Percentiles rank a stretch among this genome's conserved stretches.
Evolutionary conservation across 768 basidiomycete species (phyloP).

Genomic region (Russula foetens): DNA sequence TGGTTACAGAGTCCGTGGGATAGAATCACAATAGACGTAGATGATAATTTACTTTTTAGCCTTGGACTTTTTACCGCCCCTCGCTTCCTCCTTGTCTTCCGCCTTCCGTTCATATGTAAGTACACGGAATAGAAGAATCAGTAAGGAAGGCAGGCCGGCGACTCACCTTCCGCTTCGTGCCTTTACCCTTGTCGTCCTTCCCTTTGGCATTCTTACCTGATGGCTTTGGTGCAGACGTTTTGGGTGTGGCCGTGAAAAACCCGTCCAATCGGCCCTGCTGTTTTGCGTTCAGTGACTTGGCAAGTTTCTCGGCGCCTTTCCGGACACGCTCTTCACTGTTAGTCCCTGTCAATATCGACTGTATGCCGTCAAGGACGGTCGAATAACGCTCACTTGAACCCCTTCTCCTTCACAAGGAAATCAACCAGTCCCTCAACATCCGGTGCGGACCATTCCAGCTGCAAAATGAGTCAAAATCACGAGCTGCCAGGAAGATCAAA

Average conservation of each 20-base stretch:
- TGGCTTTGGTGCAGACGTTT: conserved; percentile 42
- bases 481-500: not conserved
- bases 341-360: not conserved
- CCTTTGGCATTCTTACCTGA: conserved; percentile 32
- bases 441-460: conserved; percentile 94
- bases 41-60: conserved; percentile 29
- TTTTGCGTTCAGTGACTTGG: conserved; percentile 78
- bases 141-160: not conserved
- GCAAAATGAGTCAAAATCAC: not conserved
- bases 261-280: conserved; percentile 96
- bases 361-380: not conserved
- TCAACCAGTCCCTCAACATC: conserved; percentile 90
- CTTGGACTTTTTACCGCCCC: conserved; percentile 35
- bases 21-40: not conserved
- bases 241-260: conserved; percentile 78
- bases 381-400: conserved; percentile 69
- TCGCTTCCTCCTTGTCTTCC: conserved; percentile 29
- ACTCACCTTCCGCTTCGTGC: conserved; percentile 47
- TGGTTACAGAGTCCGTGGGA: no score
- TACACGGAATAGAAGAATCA: not conserved
- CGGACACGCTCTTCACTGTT: conserved; percentile 91
- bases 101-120: conserved; percentile 19
- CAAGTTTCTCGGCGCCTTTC: conserved; percentile 88
- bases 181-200: conserved; percentile 27
- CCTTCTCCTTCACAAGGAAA: conserved; percentile 90